Evolutionary conservation across 176 grass and related monocot genomes (phyloP).

Genomic region (Triticum timopheevii): DNA sequence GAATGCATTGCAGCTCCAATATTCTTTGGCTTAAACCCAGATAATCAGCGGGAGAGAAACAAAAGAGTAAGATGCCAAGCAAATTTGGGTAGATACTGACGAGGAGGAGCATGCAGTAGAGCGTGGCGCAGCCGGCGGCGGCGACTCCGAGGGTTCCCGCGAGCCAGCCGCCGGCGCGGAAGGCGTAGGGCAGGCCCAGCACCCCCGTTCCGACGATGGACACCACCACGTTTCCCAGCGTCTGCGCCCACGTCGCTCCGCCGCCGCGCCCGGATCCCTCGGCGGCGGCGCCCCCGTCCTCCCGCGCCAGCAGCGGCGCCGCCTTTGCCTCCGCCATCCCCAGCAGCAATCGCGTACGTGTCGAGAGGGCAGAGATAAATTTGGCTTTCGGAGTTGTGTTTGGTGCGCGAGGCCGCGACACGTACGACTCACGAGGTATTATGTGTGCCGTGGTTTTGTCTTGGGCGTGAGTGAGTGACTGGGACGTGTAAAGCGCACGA

Average conservation of each 20-base stretch:
- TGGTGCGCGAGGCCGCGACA: background rate
- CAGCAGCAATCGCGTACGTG: background rate
- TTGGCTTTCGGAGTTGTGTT: background rate
- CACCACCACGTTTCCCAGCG: slow-evolving; percentile 85
- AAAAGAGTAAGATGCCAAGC: background rate
- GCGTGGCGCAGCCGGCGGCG: slow-evolving; percentile 52
- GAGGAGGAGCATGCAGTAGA: slow-evolving; percentile 93
- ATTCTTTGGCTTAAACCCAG: background rate
- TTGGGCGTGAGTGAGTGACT: too few relatives aligned
- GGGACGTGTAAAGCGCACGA: too few relatives aligned
- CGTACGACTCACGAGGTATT: background rate
- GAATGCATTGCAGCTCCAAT: background rate
- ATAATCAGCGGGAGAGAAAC: background rate
- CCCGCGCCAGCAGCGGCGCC: slow-evolving; percentile 34
- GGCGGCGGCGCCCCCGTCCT: background rate
- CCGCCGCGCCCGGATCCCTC: background rate
- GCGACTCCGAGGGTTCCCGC: slow-evolving; percentile 66
- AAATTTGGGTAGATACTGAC: slow-evolving; percentile 37
- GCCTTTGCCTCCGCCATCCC: slow-evolving; percentile 12
- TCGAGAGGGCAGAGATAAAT: background rate
- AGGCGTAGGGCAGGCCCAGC: slow-evolving; percentile 88
- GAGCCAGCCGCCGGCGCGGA: slow-evolving; percentile 75
- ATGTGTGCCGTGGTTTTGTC: background rate
- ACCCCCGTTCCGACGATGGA: slow-evolving; percentile 92
- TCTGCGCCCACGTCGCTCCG: slow-evolving; percentile 61